A percentile compares a stretch with the other conserved stretches of the same genome.
Conservation (phyloP, 2,329 filamentous ascomycete genomes). For the Sporothrix phasma region DNA sequence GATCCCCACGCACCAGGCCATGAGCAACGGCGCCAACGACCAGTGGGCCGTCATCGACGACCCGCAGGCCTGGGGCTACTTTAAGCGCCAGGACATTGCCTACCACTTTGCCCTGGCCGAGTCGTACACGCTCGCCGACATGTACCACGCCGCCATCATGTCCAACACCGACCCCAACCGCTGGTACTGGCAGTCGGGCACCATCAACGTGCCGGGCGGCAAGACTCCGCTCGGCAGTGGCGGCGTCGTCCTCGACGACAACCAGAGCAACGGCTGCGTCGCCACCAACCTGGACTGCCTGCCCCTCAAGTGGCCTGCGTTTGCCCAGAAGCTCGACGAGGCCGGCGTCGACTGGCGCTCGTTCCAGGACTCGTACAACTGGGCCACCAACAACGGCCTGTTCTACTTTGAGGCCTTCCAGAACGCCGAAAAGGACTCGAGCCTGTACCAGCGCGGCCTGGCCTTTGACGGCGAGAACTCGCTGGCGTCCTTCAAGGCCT, state of each 20-base stretch:
- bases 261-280: conserved; percentile 38
- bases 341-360: conserved; percentile 41
- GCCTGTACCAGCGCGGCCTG: conserved; percentile 37
- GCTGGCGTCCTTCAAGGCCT: conserved; percentile 39
- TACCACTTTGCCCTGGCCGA: conserved; percentile 46
- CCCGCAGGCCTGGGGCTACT: conserved; percentile 42
- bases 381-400: conserved; percentile 45
- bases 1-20: conserved; percentile 39
- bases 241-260: conserved; percentile 39
- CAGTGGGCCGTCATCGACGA: conserved; percentile 41
- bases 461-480: conserved; percentile 31
- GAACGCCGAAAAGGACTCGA: conserved; percentile 30
- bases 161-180: conserved; percentile 43
- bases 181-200: conserved; percentile 29
- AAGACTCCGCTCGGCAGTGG: conserved; percentile 26
- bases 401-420: conserved; percentile 46
- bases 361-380: conserved; percentile 37
- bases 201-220: conserved; percentile 39
- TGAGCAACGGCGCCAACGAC: conserved; percentile 40
- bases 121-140: conserved; percentile 43
- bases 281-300: conserved; percentile 38
- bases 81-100: conserved; percentile 40
- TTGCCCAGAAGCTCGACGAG: conserved; percentile 38
- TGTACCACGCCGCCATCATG: conserved; percentile 39
- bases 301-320: conserved; percentile 44